phyloP scores from a whole-genome alignment of 1,284 basidiomycete species.

The Melampsora larici-populina region DNA sequence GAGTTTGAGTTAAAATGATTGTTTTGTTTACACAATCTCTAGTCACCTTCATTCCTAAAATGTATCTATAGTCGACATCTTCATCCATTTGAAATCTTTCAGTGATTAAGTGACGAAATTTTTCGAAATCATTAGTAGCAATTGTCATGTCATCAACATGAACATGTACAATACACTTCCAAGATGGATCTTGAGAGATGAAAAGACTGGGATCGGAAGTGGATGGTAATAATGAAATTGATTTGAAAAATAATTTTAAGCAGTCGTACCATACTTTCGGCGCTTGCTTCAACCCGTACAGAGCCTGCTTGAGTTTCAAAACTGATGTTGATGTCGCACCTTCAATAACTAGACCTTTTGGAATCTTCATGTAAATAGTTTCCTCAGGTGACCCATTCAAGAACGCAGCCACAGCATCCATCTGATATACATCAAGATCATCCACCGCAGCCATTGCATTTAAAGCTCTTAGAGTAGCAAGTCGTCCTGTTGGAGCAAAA shows the following conservation, averaged over 20 bases:
- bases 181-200: background rate
- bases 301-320: background rate
- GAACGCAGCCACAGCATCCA: constrained; percentile 14
- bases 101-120: background rate
- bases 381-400: constrained; percentile 11
- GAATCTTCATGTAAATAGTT: too few relatives aligned
- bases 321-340: too few relatives aligned
- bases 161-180: background rate
- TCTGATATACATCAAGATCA: constrained; percentile 8
- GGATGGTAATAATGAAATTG: background rate
- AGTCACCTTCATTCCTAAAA: too few relatives aligned
- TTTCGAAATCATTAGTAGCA: background rate
- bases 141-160: constrained; percentile 24
- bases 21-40: too few relatives aligned
- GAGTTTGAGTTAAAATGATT: too few relatives aligned
- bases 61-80: too few relatives aligned
- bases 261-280: background rate
- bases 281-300: constrained; percentile 13
- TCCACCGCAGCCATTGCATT: background rate
- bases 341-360: too few relatives aligned
- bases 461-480: background rate
- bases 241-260: background rate
- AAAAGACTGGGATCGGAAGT: constrained; percentile 3
- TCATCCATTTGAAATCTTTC: background rate
- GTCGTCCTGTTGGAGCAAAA: constrained; percentile 16